phyloP scores from a whole-genome alignment of 768 basidiomycete genomes.

The Megacollybia marginata region DNA sequence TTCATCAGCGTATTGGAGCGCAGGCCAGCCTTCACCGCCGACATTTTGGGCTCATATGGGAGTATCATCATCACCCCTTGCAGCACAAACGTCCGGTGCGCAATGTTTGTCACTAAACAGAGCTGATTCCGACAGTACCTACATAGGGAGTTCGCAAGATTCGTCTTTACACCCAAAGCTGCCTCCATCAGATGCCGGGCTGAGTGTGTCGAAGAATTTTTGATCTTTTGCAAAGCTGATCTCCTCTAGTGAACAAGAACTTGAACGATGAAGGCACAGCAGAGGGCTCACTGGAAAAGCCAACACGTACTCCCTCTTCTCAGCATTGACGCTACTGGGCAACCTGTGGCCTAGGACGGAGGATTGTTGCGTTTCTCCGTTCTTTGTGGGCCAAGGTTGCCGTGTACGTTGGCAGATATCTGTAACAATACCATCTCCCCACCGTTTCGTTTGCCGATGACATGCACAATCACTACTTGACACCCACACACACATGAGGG shows the following conservation, averaged over 20 bases:
- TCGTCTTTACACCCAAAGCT: too few relatives aligned
- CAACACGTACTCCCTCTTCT: too few relatives aligned
- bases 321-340: background rate
- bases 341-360: background rate
- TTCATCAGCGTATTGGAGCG: constrained; percentile 6
- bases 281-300: too few relatives aligned
- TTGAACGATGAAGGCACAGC: too few relatives aligned
- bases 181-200: too few relatives aligned
- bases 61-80: background rate
- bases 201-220: too few relatives aligned
- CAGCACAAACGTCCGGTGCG: background rate
- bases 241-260: too few relatives aligned
- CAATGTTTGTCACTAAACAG: too few relatives aligned
- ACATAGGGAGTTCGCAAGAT: too few relatives aligned
- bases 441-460: background rate
- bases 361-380: background rate
- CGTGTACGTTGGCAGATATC: background rate
- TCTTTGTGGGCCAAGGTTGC: background rate
- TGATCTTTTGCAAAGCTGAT: too few relatives aligned
- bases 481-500: background rate
- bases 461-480: background rate
- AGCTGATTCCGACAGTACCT: too few relatives aligned
- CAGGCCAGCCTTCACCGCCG: background rate
- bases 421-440: background rate
- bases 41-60: background rate